A percentile compares a stretch with the other conserved stretches of the same genome.
These are phyloP conservation scores for Wilhelminamyces savonicus DNA, from an alignment of 805 yeast genomes.

Conservation along the genomic window DNA sequence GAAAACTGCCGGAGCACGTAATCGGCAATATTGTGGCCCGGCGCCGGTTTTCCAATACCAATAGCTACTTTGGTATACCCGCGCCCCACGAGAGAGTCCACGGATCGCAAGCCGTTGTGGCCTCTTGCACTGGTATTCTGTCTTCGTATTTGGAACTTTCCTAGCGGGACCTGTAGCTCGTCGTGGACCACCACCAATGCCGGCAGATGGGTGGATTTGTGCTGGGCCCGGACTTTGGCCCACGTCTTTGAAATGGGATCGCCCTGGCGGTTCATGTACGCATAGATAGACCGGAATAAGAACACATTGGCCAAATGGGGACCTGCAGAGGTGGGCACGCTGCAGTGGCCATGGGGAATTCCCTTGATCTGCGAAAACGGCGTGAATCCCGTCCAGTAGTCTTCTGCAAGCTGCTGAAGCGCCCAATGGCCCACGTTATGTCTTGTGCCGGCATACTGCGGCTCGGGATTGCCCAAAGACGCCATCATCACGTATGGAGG, in stretches of 20 bases:
- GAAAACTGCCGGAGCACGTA: conserved; percentile 58
- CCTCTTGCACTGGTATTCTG: conserved; percentile 66
- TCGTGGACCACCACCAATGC: conserved; percentile 65
- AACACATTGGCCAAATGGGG: conserved; percentile 17
- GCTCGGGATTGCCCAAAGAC: conserved; percentile 76
- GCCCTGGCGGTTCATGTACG: conserved; percentile 72
- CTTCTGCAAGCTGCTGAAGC: conserved; percentile 24
- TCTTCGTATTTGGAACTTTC: conserved; percentile 56
- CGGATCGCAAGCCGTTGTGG: conserved; percentile 74
- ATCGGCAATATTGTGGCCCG: conserved; percentile 44
- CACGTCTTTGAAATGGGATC: conserved; percentile 45
- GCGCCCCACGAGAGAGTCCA: conserved; percentile 41
- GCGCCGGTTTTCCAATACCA: conserved; percentile 70
- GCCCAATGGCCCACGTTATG: conserved; percentile 75
- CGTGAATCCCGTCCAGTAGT: conserved; percentile 18
- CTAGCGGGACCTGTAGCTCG: conserved; percentile 63
- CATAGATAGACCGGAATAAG: conserved; percentile 44
- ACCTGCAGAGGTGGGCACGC: conserved; percentile 1
- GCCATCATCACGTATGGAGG: conserved; percentile 22
- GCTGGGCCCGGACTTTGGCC: conserved; percentile 20
- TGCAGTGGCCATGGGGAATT: conserved; percentile 1
- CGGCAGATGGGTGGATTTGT: conserved; percentile 18
- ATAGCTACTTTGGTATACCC: conserved; percentile 61
- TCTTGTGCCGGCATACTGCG: conserved; percentile 52
- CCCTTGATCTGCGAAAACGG: conserved; percentile 4